Percentiles rank a stretch among this genome's conserved stretches.
phyloP scores from a whole-genome alignment of 345 rosid genomes.

The Linum tenue region DNA sequence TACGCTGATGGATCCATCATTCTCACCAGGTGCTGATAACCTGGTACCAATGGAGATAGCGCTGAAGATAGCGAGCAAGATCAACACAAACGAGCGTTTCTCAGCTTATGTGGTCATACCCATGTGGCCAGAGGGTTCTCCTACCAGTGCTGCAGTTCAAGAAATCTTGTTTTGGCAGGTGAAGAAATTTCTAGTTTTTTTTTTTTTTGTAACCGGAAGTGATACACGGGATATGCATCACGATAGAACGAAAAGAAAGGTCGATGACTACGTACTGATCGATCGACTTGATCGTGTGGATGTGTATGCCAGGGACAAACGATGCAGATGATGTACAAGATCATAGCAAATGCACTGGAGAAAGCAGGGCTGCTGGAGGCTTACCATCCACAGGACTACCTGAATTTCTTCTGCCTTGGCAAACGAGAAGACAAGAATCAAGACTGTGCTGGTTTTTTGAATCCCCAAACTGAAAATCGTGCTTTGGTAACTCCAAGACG shows the following conservation, averaged over 20 bases:
- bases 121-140: conserved; percentile 70
- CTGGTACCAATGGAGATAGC: conserved; percentile 62
- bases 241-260: too few relatives aligned
- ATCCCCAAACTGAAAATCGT: conserved; percentile 31
- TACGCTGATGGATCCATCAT: background rate
- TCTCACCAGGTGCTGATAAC: conserved; percentile 53
- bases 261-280: too few relatives aligned
- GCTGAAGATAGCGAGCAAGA: conserved; percentile 52
- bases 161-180: conserved; percentile 75
- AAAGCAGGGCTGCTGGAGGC: conserved; percentile 32
- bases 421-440: conserved; percentile 36
- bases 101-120: conserved; percentile 50
- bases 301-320: conserved; percentile 41
- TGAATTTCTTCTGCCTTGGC: conserved; percentile 69
- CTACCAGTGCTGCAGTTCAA: conserved; percentile 49
- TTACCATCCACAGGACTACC: conserved; percentile 45
- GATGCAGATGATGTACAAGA: conserved; percentile 62
- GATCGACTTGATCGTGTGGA: too few relatives aligned
- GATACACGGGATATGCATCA: background rate
- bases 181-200: background rate
- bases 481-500: conserved; percentile 21
- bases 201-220: background rate
- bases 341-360: conserved; percentile 38
- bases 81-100: conserved; percentile 41
- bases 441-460: conserved; percentile 7